Percentiles rank a stretch among this genome's conserved stretches.
These are phyloP conservation scores for Plectosphaerella cucumerina DNA, from an alignment of 2,329 filamentous ascomycete species.

Conservation along the genomic window DNA sequence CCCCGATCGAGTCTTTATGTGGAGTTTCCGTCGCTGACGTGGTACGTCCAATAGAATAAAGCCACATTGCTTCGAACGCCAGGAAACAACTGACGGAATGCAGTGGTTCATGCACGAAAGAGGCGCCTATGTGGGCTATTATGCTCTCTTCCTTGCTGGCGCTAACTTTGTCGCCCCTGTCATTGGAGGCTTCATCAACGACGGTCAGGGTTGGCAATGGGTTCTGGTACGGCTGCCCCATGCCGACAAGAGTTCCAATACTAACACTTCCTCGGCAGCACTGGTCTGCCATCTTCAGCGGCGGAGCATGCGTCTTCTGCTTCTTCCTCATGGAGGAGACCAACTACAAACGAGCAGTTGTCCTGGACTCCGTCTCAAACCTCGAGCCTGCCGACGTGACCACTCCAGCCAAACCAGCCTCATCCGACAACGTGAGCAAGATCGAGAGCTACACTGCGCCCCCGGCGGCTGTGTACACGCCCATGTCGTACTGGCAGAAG, in stretches of 20 bases:
- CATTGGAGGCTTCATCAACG: conserved; percentile 27
- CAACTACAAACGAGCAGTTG: not conserved
- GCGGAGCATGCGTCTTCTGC: conserved; percentile 27
- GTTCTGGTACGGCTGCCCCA: conserved; percentile 35
- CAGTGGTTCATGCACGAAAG: conserved; percentile 22
- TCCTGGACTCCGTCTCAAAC: not conserved
- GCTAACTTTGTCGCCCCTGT: conserved; percentile 26
- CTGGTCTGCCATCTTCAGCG: conserved; percentile 34
- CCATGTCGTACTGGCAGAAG: not conserved
- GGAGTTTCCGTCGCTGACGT: conserved; percentile 23
- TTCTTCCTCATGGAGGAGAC: conserved; percentile 40
- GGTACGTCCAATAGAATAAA: not conserved
- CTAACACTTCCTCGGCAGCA: conserved; percentile 15
- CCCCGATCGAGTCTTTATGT: conserved; percentile 23
- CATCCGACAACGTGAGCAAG: not conserved
- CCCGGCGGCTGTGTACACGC: not conserved
- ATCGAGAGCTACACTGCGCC: not conserved
- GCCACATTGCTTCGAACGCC: not conserved
- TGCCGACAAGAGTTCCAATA: too few species aligned
- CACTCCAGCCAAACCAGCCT: not conserved
- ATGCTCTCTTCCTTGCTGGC: conserved; percentile 20
- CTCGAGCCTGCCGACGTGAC: not conserved
- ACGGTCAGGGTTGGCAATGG: conserved; percentile 23
- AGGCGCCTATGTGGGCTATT: conserved; percentile 20
- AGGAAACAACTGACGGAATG: not conserved